phyloP scores from a whole-genome alignment of 2,329 filamentous ascomycete species.

The Graphiopsis chlorocephala region DNA sequence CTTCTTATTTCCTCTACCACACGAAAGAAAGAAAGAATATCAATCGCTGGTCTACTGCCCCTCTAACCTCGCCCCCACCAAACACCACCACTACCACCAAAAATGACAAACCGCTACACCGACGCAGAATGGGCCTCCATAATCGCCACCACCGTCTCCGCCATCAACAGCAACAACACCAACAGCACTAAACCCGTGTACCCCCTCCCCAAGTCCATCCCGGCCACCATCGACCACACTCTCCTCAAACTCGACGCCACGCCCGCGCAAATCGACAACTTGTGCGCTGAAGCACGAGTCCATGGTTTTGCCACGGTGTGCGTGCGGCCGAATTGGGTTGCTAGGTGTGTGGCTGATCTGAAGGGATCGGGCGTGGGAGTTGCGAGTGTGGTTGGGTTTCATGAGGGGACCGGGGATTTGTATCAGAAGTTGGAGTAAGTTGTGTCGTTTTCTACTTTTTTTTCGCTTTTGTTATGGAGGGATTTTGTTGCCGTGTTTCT shows the following conservation, averaged over 20 bases:
- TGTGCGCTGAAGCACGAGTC: slow-evolving; percentile 55
- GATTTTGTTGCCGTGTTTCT: not conserved
- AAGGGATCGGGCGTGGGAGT: slow-evolving; percentile 49
- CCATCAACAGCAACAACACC: slow-evolving; percentile 2
- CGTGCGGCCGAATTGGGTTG: slow-evolving; percentile 54
- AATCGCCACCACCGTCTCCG: slow-evolving; percentile 30
- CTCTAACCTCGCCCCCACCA: not conserved
- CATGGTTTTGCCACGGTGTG: slow-evolving; percentile 55
- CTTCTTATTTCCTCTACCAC: not conserved
- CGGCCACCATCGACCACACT: slow-evolving; percentile 47
- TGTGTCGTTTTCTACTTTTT: too few relatives aligned
- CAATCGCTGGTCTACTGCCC: not conserved
- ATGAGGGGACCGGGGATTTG: slow-evolving; percentile 55
- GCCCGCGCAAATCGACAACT: slow-evolving; percentile 47
- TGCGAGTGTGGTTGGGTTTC: slow-evolving; percentile 60
- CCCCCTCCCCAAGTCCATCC: slow-evolving; percentile 22
- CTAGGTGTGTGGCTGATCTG: slow-evolving; percentile 49
- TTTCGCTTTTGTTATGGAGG: not conserved
- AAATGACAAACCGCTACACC: slow-evolving; percentile 42
- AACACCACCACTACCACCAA: not conserved
- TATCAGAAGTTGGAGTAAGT: slow-evolving; percentile 45
- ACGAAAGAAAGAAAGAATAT: not conserved
- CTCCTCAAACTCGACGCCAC: slow-evolving; percentile 51
- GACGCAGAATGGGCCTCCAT: slow-evolving; percentile 45
- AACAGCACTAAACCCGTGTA: not conserved